Base-by-base conservation (phyloP, 2,329 filamentous ascomycete genomes). In the Aspergillus ustus region DNA sequence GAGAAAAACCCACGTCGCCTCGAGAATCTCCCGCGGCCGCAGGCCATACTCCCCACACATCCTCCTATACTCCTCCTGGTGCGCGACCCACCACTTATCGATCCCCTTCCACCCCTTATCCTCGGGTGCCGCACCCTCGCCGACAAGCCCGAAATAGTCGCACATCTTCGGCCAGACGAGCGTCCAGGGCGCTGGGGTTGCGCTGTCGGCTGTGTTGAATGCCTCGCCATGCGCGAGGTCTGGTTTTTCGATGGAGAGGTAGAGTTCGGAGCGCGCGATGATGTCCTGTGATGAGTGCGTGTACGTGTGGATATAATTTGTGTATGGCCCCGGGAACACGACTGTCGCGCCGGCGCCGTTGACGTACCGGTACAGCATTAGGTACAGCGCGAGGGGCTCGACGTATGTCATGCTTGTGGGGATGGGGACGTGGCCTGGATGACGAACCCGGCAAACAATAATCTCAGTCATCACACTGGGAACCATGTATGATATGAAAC, bases 341-440 rank as follows among this genome's bases (percentile, higher is more conserved):
- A 75, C 73, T 22, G 71, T 69, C 9, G 73, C 72, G 1, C 74
- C 76, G 37, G 70, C 63, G 2, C 77, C 78, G 31, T 80, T 68
- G 6, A 80, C 64, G 20, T 73, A 71, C 3, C 70, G 68, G 64
- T 73, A 80, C 0, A 80, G 69, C 0, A 72, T 67, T 2, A 81
- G 74, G 60, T 77, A 81, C 1, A 75, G 72, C 4, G 71, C 77
- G 0, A 82, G 65, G 5, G 73, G 73, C 66, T 81, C 75, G 5
- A 78, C 77, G 19, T 80, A 72, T 53, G 75, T 77, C 71, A 80
- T 80, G 37, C 77, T 72, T 53, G 81, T 81, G 64, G 75, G 76
- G 64, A 76, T 77, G 7, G 80, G 80, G 11, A 81, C 79, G 63
- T 79, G 80, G 4, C 80, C 80, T 59, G 73, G 6, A 25, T 25